Evolutionary conservation across 352 stramenopile genomes (phyloP).

Genomic region (Phytopythium delawarense): DNA sequence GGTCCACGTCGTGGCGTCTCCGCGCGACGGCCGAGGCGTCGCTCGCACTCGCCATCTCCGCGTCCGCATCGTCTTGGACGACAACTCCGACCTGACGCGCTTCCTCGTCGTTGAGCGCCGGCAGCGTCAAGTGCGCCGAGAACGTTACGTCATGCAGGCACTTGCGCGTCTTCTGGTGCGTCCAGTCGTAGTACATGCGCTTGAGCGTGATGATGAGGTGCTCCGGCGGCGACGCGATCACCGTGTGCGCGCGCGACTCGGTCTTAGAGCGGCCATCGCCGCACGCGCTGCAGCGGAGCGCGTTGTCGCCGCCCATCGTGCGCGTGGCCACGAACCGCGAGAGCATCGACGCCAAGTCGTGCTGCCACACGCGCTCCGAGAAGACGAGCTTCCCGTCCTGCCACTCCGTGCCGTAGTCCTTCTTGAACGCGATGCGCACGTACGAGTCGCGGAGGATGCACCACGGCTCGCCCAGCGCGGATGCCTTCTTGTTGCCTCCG

Average conservation of each 20-base stretch:
- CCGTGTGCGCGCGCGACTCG: conserved; percentile 76
- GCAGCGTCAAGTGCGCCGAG: conserved; percentile 59
- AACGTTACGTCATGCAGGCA: conserved; percentile 84
- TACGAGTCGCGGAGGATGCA: conserved; percentile 82
- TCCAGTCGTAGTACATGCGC: conserved; percentile 90
- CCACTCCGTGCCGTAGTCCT: conserved; percentile 88
- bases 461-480: conserved; percentile 29
- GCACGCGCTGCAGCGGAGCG: conserved; percentile 67
- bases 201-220: conserved; percentile 88
- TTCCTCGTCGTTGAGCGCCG: conserved; percentile 60
- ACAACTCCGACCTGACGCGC: conserved; percentile 19
- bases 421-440: conserved; percentile 86
- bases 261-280: conserved; percentile 49
- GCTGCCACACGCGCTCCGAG: conserved; percentile 80
- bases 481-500: not conserved
- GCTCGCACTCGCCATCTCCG: conserved; percentile 7
- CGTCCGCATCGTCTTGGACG: conserved; percentile 7
- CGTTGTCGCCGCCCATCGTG: conserved; percentile 78
- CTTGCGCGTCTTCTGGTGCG: conserved; percentile 84
- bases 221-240: conserved; percentile 70
- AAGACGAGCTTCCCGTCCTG: conserved; percentile 68
- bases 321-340: conserved; percentile 74
- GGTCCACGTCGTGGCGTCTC: conserved; percentile 7
- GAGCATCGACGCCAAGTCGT: conserved; percentile 82
- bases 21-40: not conserved